Base-by-base conservation (phyloP, 208 protist genomes). In the Wallacemonas sp. region DNA sequence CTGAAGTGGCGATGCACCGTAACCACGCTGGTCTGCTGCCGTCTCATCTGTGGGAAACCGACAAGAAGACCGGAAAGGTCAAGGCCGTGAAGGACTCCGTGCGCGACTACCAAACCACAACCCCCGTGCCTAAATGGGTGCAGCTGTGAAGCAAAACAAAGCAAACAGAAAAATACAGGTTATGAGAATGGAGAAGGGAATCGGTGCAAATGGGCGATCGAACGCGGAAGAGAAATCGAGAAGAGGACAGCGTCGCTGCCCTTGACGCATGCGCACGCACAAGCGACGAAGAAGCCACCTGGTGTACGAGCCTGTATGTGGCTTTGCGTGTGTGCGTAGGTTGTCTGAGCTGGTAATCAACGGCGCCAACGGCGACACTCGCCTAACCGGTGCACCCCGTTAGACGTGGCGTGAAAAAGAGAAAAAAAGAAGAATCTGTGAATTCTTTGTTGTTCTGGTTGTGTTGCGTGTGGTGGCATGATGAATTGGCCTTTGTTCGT, bases 51-150 rank as follows among this genome's bases (percentile, higher is more conserved):
- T 96, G 88, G 86, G 88, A 94, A 65, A 90, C 81, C 12, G 91
- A 96, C 71, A 96, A 94, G 79, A 96, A 96, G 81, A 92, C 91
- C 1, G 91, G 91, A 29, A 93, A 93, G 76, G 88, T 96, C 45
- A 89, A 86, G 67, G 79, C 61, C 9, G 85, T 96, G 50, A 96
- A 92, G 85, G 91, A 96, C 69, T 93, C 90, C 22, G 90, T 95
- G 61, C 83, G 90, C 24, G 90, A 93, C 68, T 95, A 95, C 65
- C 84, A 93, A 63, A 95, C 90, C n/a, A 88, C 80, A 64, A 83
- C 79, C 2, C 83, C 84, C 10, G 33, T 92, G 34, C 90, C 90
- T 1, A 92, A 79, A 52, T 95, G 90, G 90, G 87, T 92, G 52
- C 72, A 93, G 57, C 60, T 95, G 66, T 93, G 79, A 68, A 13